phyloP scores from a whole-genome alignment of 345 rosid genomes.

The Arabidopsis thaliana region TAIR10.1 NC_003074.8:21459001-21459500 shows the following conservation, averaged over 20 bases:
- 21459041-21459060: not conserved
- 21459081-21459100: not conserved
- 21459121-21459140: not conserved
- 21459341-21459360: constrained; percentile 36
- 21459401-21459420: constrained; percentile 37
- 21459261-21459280: constrained; percentile 36
- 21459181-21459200: constrained; percentile 37
- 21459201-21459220: constrained; percentile 33
- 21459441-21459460: constrained; percentile 38
- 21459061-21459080: not conserved
- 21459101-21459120: constrained; percentile 7
- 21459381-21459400: constrained; percentile 38
- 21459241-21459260: constrained; percentile 32
- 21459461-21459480: constrained; percentile 45
- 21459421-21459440: constrained; percentile 11
- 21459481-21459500: constrained; percentile 46
- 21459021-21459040: not conserved
- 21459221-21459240: constrained; percentile 36
- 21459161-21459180: constrained; percentile 46
- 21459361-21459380: constrained; percentile 3
- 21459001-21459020: not conserved
- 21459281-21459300: constrained; percentile 8
- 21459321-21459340: constrained; percentile 34
- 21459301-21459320: constrained; percentile 8
- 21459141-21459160: constrained; percentile 25